Evolutionary conservation across 805 yeast genomes (phyloP), one percentile per base, ranked within the genome.

Genomic region (Schwanniomyces sp.): DNA sequence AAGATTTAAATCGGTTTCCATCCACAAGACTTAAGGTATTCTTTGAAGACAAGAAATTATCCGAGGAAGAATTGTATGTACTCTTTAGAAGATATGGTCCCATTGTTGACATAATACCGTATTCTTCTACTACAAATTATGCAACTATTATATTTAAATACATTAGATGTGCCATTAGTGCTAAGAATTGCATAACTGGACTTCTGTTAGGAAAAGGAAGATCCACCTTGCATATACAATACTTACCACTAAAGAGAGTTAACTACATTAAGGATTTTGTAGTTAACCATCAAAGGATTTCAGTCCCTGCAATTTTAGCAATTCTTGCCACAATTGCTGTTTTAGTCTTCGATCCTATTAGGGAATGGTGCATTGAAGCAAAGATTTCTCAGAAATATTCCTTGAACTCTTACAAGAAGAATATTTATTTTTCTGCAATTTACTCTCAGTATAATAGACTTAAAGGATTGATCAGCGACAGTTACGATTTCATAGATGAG

Each of bases 141-240:
- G 85, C 90, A 7, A 62, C 65, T 3, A 78, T 92, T 2, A 67
- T 70, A 3, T 94, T 84, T 66, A 70, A 75, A 37, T 59, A 74
- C 1, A 64, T 78, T 7, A 75, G 87, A 49, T 81, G 88, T 34
- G 94, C 97, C 0, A 84, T 90, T 7, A 72, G 90, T 50, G 97
- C 98, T 0, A 84, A 89, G 59, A 91, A 91, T 66, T 94, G 99
- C 76, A 76, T 89, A 18, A 90, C 96, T 14, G 97, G 96, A 28
- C 70, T 87, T 50, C 73, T 70, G 17, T 69, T 88, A 34, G 82
- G 82, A 39, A 53, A 55, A 14, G 81, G 79, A 27, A 82, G 89
- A 1, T 76, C 80, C 1, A 51, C 59, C 1, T 57, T 92, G 43
- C 97, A 91, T 60, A 76, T 91, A 40, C 86, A 84, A 54, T 92